Percentiles rank a stretch among this genome's conserved stretches.
These are phyloP conservation scores for Porcisia hertigi DNA, from an alignment of 208 protist species.

Conservation along the genomic window DNA sequence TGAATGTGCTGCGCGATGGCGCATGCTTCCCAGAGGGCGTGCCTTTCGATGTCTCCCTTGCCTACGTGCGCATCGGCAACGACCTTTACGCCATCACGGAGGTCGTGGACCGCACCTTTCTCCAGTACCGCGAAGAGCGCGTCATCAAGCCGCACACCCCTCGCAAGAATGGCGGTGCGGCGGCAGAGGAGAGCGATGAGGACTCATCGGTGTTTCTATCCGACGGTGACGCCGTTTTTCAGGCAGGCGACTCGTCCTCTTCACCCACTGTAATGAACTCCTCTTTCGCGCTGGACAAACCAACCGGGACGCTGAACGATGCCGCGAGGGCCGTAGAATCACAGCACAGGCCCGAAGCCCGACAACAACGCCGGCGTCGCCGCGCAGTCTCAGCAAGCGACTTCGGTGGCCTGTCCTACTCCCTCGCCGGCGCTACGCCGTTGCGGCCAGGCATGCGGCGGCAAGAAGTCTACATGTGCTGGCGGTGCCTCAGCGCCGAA, in stretches of 20 bases:
- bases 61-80: slow-evolving; percentile 66
- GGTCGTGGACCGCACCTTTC: slow-evolving; percentile 65
- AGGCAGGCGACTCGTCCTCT: background rate
- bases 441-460: slow-evolving; percentile 43
- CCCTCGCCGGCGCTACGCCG: slow-evolving; percentile 35
- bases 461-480: slow-evolving; percentile 74
- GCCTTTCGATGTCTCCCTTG: slow-evolving; percentile 43
- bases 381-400: slow-evolving; percentile 42
- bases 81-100: slow-evolving; percentile 69
- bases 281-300: slow-evolving; percentile 8
- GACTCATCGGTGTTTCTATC: slow-evolving; percentile 5
- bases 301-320: slow-evolving; percentile 11
- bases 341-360: slow-evolving; percentile 20
- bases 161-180: background rate
- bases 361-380: slow-evolving; percentile 14
- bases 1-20: slow-evolving; percentile 26
- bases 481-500: slow-evolving; percentile 66
- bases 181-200: background rate
- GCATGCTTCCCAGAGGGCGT: slow-evolving; percentile 45
- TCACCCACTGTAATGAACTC: slow-evolving; percentile 8
- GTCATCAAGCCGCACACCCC: slow-evolving; percentile 21
- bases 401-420: slow-evolving; percentile 55
- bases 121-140: slow-evolving; percentile 72
- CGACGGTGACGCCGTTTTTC: slow-evolving; percentile 12
- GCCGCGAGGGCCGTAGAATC: slow-evolving; percentile 21